These are phyloP conservation scores for Termitomyces eurrhizus DNA, from an alignment of 768 basidiomycete genomes.

Conservation along the genomic window DNA sequence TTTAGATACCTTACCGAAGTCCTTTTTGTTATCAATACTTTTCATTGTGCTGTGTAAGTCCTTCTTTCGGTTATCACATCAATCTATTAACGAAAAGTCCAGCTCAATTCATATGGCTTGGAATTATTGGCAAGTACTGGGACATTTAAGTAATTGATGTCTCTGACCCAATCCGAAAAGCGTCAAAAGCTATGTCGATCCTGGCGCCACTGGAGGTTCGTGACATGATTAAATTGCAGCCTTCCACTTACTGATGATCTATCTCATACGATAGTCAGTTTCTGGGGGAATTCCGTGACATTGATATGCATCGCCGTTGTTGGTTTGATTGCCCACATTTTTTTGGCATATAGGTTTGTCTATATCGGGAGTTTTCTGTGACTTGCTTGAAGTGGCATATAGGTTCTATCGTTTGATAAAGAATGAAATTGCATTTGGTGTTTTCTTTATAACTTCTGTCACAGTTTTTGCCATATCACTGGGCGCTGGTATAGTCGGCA, in stretches of 20 bases:
- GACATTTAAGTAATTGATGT: not conserved
- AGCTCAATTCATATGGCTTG: slow-evolving; percentile 25
- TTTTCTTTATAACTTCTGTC: slow-evolving; percentile 2
- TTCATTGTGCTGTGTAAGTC: slow-evolving; percentile 23
- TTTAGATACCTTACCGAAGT: slow-evolving; percentile 20
- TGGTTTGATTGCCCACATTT: slow-evolving; percentile 33
- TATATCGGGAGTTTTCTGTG: not conserved
- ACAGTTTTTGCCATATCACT: slow-evolving; percentile 15
- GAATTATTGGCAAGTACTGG: slow-evolving; percentile 19
- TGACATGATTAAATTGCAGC: not conserved
- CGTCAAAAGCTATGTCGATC: slow-evolving; percentile 17
- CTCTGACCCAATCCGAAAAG: slow-evolving; percentile 2
- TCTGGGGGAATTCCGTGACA: slow-evolving; percentile 34
- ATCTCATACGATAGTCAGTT: slow-evolving; percentile 15
- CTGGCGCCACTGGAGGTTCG: slow-evolving; percentile 11
- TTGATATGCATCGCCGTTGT: slow-evolving; percentile 31
- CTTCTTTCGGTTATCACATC: not conserved
- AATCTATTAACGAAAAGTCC: not conserved
- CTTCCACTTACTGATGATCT: not conserved
- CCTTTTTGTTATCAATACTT: slow-evolving; percentile 25
- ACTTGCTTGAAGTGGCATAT: slow-evolving; percentile 12
- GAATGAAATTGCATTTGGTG: slow-evolving; percentile 2
- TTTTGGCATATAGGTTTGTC: slow-evolving; percentile 27
- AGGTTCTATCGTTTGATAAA: slow-evolving; percentile 14
- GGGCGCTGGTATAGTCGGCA: slow-evolving; percentile 11